phyloP scores from a whole-genome alignment of 2,329 filamentous ascomycete species.

The Aspergillus latus region DNA sequence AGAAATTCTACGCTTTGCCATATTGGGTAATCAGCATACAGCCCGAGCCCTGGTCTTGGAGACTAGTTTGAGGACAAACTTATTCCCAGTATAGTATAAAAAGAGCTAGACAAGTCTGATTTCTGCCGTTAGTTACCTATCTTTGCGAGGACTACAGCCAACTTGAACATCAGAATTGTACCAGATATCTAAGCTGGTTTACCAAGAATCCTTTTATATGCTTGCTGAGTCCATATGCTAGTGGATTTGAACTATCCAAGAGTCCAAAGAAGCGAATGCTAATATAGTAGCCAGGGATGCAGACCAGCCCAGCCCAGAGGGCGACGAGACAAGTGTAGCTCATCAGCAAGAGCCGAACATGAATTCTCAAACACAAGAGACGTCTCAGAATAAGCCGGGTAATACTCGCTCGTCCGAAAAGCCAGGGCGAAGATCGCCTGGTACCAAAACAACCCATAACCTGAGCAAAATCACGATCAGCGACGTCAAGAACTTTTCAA shows the following conservation, averaged over 20 bases:
- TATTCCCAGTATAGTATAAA: no score
- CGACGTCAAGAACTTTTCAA: slow-evolving; percentile 21
- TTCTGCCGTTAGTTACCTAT: neutral
- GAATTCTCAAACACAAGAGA: slow-evolving; percentile 2
- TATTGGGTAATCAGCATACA: slow-evolving; percentile 18
- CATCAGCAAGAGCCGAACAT: slow-evolving; percentile 8
- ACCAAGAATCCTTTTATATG: slow-evolving; percentile 4
- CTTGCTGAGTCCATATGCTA: slow-evolving; percentile 7
- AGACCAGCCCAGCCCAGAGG: neutral
- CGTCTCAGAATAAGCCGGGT: neutral
- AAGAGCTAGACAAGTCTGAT: neutral
- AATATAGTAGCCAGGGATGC: neutral
- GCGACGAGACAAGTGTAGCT: neutral
- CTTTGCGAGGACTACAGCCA: neutral
- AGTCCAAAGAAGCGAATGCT: slow-evolving; percentile 4
- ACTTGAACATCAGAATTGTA: neutral
- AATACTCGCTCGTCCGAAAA: slow-evolving; percentile 1
- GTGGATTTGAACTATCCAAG: slow-evolving; percentile 6
- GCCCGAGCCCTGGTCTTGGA: neutral
- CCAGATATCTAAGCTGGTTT: neutral
- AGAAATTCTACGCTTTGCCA: slow-evolving; percentile 24
- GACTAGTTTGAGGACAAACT: no score
- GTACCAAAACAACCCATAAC: slow-evolving; percentile 9
- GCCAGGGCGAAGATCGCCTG: slow-evolving; percentile 7
- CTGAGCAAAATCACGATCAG: slow-evolving; percentile 13